Percentiles rank a stretch among this genome's conserved stretches.
Evolutionary conservation across 768 basidiomycete species (phyloP).

Genomic region (Dictyophora rubrovolvata): DNA sequence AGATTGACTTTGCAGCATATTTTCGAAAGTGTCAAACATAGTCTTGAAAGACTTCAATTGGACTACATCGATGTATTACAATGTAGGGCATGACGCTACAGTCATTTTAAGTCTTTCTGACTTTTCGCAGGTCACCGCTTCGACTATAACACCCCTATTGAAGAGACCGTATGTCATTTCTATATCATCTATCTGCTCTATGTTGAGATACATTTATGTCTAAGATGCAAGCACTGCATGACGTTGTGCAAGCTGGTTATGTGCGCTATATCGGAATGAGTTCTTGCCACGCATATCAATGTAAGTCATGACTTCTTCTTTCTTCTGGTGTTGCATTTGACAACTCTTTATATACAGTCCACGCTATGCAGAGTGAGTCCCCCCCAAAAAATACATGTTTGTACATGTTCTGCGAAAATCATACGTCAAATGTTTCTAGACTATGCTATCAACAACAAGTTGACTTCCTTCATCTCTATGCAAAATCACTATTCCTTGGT

Average conservation of each 20-base stretch:
- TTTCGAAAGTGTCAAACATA: constrained; percentile 34
- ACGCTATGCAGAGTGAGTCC: constrained; percentile 29
- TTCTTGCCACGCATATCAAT: constrained; percentile 32
- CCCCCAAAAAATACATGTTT: too few species aligned
- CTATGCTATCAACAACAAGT: constrained; percentile 47
- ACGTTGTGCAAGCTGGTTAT: constrained; percentile 38
- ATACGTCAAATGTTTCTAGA: constrained; percentile 24
- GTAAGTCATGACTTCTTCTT: constrained; percentile 13
- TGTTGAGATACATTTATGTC: constrained; percentile 14
- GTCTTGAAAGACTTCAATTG: constrained; percentile 30
- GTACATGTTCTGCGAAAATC: not conserved
- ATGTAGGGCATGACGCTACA: constrained; percentile 17
- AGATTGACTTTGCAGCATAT: constrained; percentile 28
- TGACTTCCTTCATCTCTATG: constrained; percentile 58
- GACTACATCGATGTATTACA: constrained; percentile 39
- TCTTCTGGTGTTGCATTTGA: not conserved
- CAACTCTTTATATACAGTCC: constrained; percentile 18
- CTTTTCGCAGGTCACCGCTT: constrained; percentile 25
- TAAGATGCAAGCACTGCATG: constrained; percentile 41
- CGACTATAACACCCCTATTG: constrained; percentile 32
- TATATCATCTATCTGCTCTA: not conserved
- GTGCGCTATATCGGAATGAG: constrained; percentile 38
- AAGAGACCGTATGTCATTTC: constrained; percentile 21
- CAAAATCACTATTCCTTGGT: constrained; percentile 54
- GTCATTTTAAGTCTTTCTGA: not conserved